Base-by-base conservation (phyloP, 495 filamentous ascomycete genomes). In the Hypoxylon fuscum region DNA sequence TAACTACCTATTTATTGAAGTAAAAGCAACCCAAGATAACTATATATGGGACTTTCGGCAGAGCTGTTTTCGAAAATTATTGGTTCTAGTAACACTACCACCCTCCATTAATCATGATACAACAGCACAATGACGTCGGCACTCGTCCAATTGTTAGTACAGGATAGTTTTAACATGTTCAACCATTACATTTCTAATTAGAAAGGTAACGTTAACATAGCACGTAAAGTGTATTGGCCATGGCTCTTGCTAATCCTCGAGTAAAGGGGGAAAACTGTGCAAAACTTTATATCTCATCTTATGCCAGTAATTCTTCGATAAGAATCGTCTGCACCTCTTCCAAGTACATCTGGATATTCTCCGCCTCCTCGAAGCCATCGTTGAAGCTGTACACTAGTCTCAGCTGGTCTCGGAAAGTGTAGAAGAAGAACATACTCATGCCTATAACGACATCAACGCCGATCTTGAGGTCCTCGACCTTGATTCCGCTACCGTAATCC, bases 311-410 rank as follows among this genome's bases (percentile, higher is more conserved):
- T 29, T 65, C 55, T 54, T 45, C 20, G 10, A 38, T 14, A 21
- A 65, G 42, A 40, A 52, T 55, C 15, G 34, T 15, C 43, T 52
- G 55, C 11, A 55, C 18, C 37, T 65, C 55, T 18, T 65, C 62
- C 32, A 65, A 34, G 22, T 65, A 65, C 37, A 4, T 65, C 49
- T 60, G 42, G 35, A 59, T 65, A 32, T 65, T 44, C 15, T 45
- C 49, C 11, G 50, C 22, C 6, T 65, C 52, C 62, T 65, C 62
- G 29, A 46, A 65, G 18, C 55, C 62, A 21, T 65, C 62, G 21
- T 65, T 65, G 44, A 65, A 65, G 34, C 49, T 51, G 31, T 65
- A 65, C 15, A 55, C 49, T 2, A 65, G 55, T 21, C 55, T 65
- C 20, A 65, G 22, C 31, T 40, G 55, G 44, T 59, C 62, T 1